These are phyloP conservation scores for Scedosporium apiospermum DNA, from an alignment of 2,329 filamentous ascomycete genomes.

Conservation along the genomic window DNA sequence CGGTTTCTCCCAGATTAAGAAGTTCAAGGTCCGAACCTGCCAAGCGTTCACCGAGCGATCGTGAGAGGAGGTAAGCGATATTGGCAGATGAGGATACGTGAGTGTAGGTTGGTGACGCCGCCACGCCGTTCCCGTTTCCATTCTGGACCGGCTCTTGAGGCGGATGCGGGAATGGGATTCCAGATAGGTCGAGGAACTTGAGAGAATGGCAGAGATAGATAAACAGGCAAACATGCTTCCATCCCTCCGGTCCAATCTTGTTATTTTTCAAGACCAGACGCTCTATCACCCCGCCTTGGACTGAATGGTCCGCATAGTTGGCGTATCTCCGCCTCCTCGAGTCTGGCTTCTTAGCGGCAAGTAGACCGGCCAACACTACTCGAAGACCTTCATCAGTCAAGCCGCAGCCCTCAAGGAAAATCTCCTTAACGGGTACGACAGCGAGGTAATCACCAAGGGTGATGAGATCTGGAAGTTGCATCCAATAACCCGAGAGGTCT, in stretches of 20 bases:
- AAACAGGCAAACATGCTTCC: constrained; percentile 85
- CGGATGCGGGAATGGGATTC: constrained; percentile 60
- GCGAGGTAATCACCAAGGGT: constrained; percentile 92
- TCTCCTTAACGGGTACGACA: constrained; percentile 79
- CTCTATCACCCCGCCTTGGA: constrained; percentile 65
- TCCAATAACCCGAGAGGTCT: constrained; percentile 73
- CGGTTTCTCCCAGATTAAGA: constrained; percentile 73
- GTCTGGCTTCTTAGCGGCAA: constrained; percentile 59
- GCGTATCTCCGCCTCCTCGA: constrained; percentile 12
- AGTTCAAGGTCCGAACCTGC: constrained; percentile 71
- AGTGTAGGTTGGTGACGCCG: constrained; percentile 12
- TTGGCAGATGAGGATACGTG: constrained; percentile 14
- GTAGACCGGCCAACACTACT: constrained; percentile 74
- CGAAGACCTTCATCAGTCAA: constrained; percentile 80
- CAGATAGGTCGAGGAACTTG: constrained; percentile 77
- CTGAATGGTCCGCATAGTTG: constrained; percentile 12
- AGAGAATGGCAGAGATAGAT: constrained; percentile 82
- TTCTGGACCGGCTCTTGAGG: neutral
- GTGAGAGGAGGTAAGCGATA: constrained; percentile 56
- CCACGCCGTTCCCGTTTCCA: neutral
- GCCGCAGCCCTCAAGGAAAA: constrained; percentile 80
- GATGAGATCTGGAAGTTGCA: constrained; percentile 74
- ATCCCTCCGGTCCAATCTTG: constrained; percentile 77
- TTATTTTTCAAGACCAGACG: constrained; percentile 87
- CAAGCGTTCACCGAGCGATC: constrained; percentile 66